These are phyloP conservation scores for Crithidia bombi DNA, from an alignment of 208 protist species.

Conservation along the genomic window DNA sequence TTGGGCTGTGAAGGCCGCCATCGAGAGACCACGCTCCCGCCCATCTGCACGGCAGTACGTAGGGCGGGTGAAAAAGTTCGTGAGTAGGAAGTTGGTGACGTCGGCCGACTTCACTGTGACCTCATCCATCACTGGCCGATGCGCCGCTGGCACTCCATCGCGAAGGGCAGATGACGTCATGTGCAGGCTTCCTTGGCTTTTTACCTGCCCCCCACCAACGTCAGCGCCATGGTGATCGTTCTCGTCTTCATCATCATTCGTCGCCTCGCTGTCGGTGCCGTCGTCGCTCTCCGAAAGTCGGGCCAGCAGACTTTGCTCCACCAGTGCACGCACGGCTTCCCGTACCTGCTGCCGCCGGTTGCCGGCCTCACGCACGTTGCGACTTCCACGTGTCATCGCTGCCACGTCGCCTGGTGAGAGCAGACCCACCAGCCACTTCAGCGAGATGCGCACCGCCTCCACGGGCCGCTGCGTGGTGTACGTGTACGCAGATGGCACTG, in stretches of 20 bases:
- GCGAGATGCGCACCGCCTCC: constrained; percentile 13
- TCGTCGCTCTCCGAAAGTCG: background rate
- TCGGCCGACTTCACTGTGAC: constrained; percentile 18
- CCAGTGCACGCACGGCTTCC: background rate
- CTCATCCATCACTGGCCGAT: background rate
- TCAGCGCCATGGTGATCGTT: background rate
- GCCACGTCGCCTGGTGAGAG: constrained; percentile 10
- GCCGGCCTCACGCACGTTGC: constrained; percentile 1
- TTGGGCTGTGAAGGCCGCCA: constrained; percentile 17
- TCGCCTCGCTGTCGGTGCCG: background rate
- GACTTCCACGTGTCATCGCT: constrained; percentile 1
- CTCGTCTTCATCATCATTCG: background rate
- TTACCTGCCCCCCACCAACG: no score
- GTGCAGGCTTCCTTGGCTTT: no score
- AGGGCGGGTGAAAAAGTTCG: constrained; percentile 14
- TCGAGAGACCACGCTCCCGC: constrained; percentile 22
- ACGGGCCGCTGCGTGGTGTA: constrained; percentile 14
- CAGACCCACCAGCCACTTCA: background rate
- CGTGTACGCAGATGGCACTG: constrained; percentile 2
- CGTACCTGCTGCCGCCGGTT: background rate
- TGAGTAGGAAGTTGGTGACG: constrained; percentile 24
- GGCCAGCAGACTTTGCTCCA: constrained; percentile 7
- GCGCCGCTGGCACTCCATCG: background rate
- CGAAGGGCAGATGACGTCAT: background rate
- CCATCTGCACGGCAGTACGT: constrained; percentile 21